Evolutionary conservation across 2,329 filamentous ascomycete genomes (phyloP).

Genomic region (Cladosporium sp.): DNA sequence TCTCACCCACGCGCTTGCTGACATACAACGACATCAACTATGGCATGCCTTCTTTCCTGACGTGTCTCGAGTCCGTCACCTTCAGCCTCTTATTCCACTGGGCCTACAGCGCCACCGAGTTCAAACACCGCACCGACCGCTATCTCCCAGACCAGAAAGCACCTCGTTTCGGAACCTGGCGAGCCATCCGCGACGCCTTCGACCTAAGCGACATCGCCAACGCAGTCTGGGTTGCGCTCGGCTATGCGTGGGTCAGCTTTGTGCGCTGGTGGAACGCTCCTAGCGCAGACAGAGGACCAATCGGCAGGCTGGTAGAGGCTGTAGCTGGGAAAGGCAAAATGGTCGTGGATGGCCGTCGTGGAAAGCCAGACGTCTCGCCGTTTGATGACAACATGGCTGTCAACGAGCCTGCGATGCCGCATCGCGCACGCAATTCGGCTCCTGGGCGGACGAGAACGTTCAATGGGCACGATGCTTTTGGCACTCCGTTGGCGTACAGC

Average conservation of each 20-base stretch:
- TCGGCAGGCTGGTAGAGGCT: not conserved
- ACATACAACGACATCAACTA: constrained; percentile 23
- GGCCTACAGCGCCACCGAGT: constrained; percentile 17
- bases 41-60: constrained; percentile 17
- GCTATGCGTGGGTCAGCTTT: constrained; percentile 11
- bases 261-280: constrained; percentile 11
- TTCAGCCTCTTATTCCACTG: constrained; percentile 20
- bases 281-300: not conserved
- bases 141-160: constrained; percentile 9
- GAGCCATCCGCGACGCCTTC: constrained; percentile 15
- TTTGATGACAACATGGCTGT: constrained; percentile 11
- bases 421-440: constrained; percentile 12
- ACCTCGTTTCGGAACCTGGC: constrained; percentile 13
- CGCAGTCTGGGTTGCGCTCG: constrained; percentile 14
- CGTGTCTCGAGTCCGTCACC: constrained; percentile 16
- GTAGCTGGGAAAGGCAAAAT: not conserved
- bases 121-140: constrained; percentile 13
- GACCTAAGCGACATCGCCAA: constrained; percentile 18
- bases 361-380: constrained; percentile 6
- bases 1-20: constrained; percentile 12
- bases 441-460: constrained; percentile 13
- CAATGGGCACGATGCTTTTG: constrained; percentile 7
- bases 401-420: constrained; percentile 10
- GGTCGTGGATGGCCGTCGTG: not conserved
- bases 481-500: not conserved